These are phyloP conservation scores for Trichocomaceae sp. DNA, from an alignment of 2,329 filamentous ascomycete genomes.

Conservation along the genomic window DNA sequence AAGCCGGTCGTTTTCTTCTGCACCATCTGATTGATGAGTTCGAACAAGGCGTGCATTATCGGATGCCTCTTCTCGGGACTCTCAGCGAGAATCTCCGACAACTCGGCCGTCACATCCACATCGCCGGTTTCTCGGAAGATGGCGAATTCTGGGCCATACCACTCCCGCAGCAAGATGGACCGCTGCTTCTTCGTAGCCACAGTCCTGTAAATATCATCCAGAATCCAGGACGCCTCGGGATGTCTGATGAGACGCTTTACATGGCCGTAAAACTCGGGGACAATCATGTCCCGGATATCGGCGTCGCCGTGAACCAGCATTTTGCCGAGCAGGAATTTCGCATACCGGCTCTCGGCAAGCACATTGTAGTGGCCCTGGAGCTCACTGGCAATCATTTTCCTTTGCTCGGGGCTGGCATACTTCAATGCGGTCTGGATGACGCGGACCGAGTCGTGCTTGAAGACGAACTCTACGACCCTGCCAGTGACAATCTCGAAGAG, in stretches of 20 bases:
- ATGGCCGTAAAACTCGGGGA: slow-evolving; percentile 91
- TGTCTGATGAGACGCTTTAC: slow-evolving; percentile 93
- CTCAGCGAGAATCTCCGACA: slow-evolving; percentile 66
- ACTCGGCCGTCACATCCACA: slow-evolving; percentile 52
- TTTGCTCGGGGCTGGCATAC: slow-evolving; percentile 79
- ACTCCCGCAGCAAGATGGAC: slow-evolving; percentile 77
- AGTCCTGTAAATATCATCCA: slow-evolving; percentile 91
- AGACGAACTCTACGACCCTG: slow-evolving; percentile 86
- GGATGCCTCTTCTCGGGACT: slow-evolving; percentile 79
- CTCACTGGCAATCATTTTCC: slow-evolving; percentile 78
- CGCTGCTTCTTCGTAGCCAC: slow-evolving; percentile 83
- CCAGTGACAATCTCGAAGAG: slow-evolving; percentile 88
- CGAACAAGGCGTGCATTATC: slow-evolving; percentile 77
- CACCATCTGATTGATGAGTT: slow-evolving; percentile 83
- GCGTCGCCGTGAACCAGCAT: slow-evolving; percentile 85
- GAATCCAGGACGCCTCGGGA: slow-evolving; percentile 91
- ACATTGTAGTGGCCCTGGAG: slow-evolving; percentile 76
- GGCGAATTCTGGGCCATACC: slow-evolving; percentile 92
- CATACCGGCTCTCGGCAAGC: slow-evolving; percentile 89
- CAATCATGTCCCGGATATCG: slow-evolving; percentile 79
- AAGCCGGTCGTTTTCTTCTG: slow-evolving; percentile 97
- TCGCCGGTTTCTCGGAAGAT: slow-evolving; percentile 61
- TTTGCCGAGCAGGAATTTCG: slow-evolving; percentile 95
- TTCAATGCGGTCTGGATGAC: slow-evolving; percentile 96
- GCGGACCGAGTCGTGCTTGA: slow-evolving; percentile 97